phyloP scores from a whole-genome alignment of 805 yeast genomes.

The Kregervanrija delftensis region DNA sequence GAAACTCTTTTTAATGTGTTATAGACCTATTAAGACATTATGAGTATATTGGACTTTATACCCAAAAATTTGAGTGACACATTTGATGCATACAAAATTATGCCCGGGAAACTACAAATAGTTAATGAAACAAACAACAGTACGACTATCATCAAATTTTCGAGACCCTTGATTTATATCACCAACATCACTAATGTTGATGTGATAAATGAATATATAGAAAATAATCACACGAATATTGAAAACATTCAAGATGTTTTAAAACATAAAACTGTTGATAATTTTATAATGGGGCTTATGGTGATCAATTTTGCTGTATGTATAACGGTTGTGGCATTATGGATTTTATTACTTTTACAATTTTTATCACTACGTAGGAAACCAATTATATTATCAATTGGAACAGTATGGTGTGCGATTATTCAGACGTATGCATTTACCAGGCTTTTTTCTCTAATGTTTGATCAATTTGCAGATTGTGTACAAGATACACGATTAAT shows the following conservation, averaged over 20 bases:
- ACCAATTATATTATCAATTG: slow-evolving; percentile 49
- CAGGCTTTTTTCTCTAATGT: slow-evolving; percentile 38
- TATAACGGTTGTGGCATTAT: slow-evolving; percentile 52
- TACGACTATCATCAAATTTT: background rate
- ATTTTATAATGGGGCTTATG: slow-evolving; percentile 32
- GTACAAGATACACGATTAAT: slow-evolving; percentile 45
- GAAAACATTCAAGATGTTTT: background rate
- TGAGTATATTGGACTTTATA: too few species aligned
- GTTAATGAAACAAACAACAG: background rate
- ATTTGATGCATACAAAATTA: background rate
- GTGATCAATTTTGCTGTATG: slow-evolving; percentile 45
- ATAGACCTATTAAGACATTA: too few species aligned
- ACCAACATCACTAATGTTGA: background rate
- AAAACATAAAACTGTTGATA: slow-evolving; percentile 16
- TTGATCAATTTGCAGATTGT: slow-evolving; percentile 44
- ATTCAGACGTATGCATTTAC: slow-evolving; percentile 46
- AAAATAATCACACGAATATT: background rate
- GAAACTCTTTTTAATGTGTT: too few species aligned
- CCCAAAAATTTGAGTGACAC: too few species aligned
- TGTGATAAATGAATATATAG: background rate
- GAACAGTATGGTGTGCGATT: slow-evolving; percentile 51
- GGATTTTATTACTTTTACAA: slow-evolving; percentile 63
- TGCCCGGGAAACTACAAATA: background rate
- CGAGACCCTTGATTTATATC: background rate
- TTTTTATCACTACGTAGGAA: slow-evolving; percentile 48